phyloP scores from a whole-genome alignment of 2,329 filamentous ascomycete genomes.

The Fonsecaea monophora region DNA sequence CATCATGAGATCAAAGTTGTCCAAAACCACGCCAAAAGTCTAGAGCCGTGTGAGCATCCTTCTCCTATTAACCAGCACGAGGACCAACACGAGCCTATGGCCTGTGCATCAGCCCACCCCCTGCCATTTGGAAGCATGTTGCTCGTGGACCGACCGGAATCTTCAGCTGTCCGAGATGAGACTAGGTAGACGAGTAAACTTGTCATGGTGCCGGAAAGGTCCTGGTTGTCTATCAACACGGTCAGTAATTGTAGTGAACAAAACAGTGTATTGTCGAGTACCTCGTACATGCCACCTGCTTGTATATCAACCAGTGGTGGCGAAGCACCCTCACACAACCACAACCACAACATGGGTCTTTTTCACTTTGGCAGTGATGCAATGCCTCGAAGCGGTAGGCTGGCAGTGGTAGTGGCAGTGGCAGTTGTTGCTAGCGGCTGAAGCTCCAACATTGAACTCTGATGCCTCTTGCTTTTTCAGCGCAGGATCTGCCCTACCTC shows the following conservation, averaged over 20 bases:
- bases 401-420: conserved; percentile 19
- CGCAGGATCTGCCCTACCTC: neutral
- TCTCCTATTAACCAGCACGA: neutral
- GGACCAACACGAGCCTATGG: neutral
- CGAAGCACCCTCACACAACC: neutral
- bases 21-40: neutral
- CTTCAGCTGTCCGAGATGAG: conserved; percentile 2
- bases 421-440: conserved; percentile 12
- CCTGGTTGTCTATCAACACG: neutral
- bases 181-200: neutral
- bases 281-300: neutral
- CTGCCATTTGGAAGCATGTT: conserved; percentile 8
- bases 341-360: conserved; percentile 5
- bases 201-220: too few relatives aligned
- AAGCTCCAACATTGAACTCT: neutral
- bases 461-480: conserved; percentile 1
- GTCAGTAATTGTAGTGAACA: too few relatives aligned
- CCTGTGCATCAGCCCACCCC: conserved; percentile 5
- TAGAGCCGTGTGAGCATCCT: neutral
- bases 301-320: neutral
- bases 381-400: conserved; percentile 5
- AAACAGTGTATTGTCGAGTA: too few relatives aligned
- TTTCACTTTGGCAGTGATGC: conserved; percentile 22
- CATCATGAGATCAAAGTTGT: neutral
- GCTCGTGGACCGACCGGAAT: neutral